phyloP scores from a whole-genome alignment of 1,284 basidiomycete species.

The Amylostereum areolatum region DNA sequence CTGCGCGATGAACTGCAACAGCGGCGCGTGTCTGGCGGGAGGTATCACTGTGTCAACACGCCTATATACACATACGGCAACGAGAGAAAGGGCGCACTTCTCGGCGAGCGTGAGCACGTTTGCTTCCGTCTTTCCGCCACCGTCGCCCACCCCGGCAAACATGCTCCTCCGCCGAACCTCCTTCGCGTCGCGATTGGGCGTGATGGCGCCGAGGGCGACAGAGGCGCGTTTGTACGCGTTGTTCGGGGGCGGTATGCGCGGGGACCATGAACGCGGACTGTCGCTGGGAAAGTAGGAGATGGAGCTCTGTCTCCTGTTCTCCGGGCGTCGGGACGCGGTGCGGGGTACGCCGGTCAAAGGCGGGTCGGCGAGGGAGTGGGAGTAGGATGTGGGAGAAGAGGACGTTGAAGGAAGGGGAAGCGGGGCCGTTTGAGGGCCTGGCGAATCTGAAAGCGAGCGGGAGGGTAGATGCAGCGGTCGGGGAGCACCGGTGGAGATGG shows the following conservation, averaged over 20 bases:
- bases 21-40: constrained; percentile 60
- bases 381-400: background rate
- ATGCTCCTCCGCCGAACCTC: constrained; percentile 21
- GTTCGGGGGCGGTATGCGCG: constrained; percentile 22
- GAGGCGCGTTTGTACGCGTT: no score
- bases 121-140: constrained; percentile 5
- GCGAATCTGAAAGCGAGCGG: no score
- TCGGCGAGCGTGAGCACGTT: constrained; percentile 53
- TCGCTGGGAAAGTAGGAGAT: constrained; percentile 52
- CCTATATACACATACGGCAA: no score
- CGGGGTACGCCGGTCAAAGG: background rate
- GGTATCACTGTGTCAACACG: no score
- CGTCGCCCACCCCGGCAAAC: constrained; percentile 14
- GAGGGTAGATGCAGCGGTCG: no score
- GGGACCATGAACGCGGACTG: constrained; percentile 21
- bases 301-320: constrained; percentile 56
- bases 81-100: constrained; percentile 33
- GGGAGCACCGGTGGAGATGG: no score
- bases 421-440: background rate
- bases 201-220: no score
- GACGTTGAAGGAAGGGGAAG: background rate
- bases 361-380: background rate
- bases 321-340: constrained; percentile 6
- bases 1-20: constrained; percentile 74
- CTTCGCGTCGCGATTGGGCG: background rate